Conservation (phyloP, 805 yeast genomes). For the Yamadazyma philogaea region DNA sequence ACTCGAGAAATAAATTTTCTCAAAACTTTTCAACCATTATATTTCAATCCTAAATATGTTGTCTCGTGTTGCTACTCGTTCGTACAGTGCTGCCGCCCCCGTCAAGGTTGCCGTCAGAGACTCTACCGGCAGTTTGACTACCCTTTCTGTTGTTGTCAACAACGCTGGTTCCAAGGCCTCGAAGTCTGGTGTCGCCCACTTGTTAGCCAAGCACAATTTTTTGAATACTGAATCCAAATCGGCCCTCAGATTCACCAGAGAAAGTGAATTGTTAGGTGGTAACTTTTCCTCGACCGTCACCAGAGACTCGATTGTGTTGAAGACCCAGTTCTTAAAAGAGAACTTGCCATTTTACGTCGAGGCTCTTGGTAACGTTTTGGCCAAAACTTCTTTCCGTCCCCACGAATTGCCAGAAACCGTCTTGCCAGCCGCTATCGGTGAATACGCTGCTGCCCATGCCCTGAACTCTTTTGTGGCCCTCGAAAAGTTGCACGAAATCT, state of each 20-base stretch:
- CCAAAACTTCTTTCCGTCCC: slow-evolving; percentile 70
- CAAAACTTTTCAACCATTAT: slow-evolving; percentile 6
- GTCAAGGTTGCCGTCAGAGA: slow-evolving; percentile 55
- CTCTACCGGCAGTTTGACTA: slow-evolving; percentile 64
- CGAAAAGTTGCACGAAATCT: slow-evolving; percentile 73
- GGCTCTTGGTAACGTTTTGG: slow-evolving; percentile 70
- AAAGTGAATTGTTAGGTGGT: slow-evolving; percentile 92
- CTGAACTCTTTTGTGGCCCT: slow-evolving; percentile 59
- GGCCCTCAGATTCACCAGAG: slow-evolving; percentile 90
- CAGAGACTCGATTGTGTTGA: slow-evolving; percentile 80
- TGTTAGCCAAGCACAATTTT: slow-evolving; percentile 79
- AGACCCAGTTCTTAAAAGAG: slow-evolving; percentile 79
- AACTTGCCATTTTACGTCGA: slow-evolving; percentile 90
- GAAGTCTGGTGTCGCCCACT: slow-evolving; percentile 79
- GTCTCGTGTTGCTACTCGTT: slow-evolving; percentile 41
- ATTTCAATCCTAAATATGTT: slow-evolving; percentile 25
- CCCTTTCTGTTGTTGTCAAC: slow-evolving; percentile 71
- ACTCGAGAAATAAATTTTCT: slow-evolving; percentile 12
- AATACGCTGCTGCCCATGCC: slow-evolving; percentile 50
- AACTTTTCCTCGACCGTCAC: slow-evolving; percentile 62
- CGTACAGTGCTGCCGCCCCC: slow-evolving; percentile 34
- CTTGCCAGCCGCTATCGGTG: slow-evolving; percentile 70
- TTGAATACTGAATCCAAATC: slow-evolving; percentile 79
- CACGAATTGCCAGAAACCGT: slow-evolving; percentile 84
- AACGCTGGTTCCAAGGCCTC: slow-evolving; percentile 80